These are phyloP conservation scores for Cocos nucifera DNA, from an alignment of 176 grass and related monocot genomes.

Conservation along the genomic window DNA sequence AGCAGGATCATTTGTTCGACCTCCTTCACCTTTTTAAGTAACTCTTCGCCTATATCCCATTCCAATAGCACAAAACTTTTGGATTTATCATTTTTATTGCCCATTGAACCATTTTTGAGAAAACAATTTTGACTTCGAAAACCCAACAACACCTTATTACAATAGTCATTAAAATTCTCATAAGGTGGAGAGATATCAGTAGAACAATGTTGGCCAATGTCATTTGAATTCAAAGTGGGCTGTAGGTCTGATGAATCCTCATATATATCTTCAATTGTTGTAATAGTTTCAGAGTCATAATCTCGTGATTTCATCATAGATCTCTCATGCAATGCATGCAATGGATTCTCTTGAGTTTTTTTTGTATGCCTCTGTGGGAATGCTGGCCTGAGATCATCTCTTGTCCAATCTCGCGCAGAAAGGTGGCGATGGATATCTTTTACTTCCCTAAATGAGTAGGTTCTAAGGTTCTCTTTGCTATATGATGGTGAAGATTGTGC, in stretches of 20 bases:
- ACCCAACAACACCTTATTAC: neutral
- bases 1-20: conserved; percentile 41
- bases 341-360: conserved; percentile 4
- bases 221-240: neutral
- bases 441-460: conserved; percentile 16
- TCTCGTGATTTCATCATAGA: conserved; percentile 6
- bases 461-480: conserved; percentile 9
- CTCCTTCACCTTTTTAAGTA: conserved; percentile 54
- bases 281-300: conserved; percentile 23
- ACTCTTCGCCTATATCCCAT: conserved; percentile 40
- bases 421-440: neutral
- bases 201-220: neutral
- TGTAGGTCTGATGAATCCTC: conserved; percentile 37
- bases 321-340: neutral
- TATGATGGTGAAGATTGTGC: conserved; percentile 25
- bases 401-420: conserved; percentile 2
- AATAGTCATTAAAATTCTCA: conserved; percentile 1
- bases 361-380: neutral
- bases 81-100: neutral
- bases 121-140: conserved; percentile 3
- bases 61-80: conserved; percentile 9
- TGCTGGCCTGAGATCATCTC: conserved; percentile 1
- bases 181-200: neutral
- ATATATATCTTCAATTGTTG: conserved; percentile 66
- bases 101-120: conserved; percentile 1